phyloP scores from a whole-genome alignment of 192 early-diverging fungal genomes.

The Coemansia sp. region DNA sequence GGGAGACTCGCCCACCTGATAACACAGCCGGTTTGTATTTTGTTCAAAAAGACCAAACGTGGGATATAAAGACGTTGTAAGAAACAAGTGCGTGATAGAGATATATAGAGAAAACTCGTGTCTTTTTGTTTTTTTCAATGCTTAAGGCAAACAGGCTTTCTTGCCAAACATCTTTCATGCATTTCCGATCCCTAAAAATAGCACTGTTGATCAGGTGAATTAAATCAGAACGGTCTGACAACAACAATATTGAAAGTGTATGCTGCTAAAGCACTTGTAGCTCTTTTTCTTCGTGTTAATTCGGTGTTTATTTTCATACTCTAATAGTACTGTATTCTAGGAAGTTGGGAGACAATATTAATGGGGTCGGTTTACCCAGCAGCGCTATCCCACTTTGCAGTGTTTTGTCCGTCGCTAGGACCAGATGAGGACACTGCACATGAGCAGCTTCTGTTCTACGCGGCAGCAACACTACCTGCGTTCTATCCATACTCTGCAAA shows the following conservation, averaged over 20 bases:
- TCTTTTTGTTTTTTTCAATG: not conserved
- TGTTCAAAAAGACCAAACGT: not conserved
- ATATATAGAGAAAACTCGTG: not conserved
- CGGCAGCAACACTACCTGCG: conserved; percentile 54
- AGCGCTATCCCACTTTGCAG: conserved; percentile 71
- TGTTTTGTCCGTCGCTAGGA: conserved; percentile 72
- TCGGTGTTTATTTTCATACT: too few species aligned
- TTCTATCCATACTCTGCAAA: conserved; percentile 46
- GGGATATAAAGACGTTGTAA: not conserved
- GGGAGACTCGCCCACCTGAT: too few species aligned
- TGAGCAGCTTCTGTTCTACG: conserved; percentile 76
- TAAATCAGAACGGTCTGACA: not conserved
- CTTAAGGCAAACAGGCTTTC: not conserved
- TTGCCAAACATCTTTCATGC: too few species aligned
- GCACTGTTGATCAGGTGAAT: not conserved
- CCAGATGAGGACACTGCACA: conserved; percentile 67
- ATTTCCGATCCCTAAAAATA: not conserved
- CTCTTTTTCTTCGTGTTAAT: too few species aligned
- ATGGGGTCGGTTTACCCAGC: conserved; percentile 37
- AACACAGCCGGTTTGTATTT: too few species aligned
- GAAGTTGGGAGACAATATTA: too few species aligned
- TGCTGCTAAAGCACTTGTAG: too few species aligned
- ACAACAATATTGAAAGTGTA: too few species aligned
- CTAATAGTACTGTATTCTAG: too few species aligned
- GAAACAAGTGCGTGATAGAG: not conserved